Evolutionary conservation across 176 grass and related monocot genomes (phyloP).

Genomic region (Oryza meridionalis): DNA sequence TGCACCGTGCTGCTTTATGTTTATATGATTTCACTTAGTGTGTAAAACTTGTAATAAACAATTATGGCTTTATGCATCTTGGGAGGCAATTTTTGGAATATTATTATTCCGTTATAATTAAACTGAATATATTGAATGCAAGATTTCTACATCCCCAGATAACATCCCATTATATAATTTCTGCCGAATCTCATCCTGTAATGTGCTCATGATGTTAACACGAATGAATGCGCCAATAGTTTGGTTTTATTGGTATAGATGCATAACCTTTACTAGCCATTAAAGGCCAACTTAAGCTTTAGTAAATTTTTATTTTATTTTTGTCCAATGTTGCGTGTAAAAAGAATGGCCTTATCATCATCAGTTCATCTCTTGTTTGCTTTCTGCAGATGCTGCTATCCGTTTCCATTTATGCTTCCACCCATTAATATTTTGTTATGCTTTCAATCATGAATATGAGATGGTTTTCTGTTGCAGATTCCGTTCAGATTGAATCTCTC

Average conservation of each 20-base stretch:
- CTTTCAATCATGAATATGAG: background rate
- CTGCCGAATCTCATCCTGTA: background rate
- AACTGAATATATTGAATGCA: conserved; percentile 8
- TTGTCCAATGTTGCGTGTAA: conserved; percentile 6
- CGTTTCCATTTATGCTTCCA: background rate
- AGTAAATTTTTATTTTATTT: background rate
- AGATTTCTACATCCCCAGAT: background rate
- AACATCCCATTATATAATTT: background rate
- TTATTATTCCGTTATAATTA: background rate
- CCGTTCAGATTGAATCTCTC: conserved; percentile 26
- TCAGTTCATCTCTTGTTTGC: conserved; percentile 4
- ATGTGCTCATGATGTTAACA: conserved; percentile 2
- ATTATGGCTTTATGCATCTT: background rate
- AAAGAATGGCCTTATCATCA: conserved; percentile 28
- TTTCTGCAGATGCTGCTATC: conserved; percentile 16
- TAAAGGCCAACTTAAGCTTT: background rate
- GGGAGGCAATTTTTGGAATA: background rate
- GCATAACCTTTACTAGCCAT: too few relatives aligned
- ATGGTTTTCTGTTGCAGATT: background rate
- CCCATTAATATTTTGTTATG: background rate
- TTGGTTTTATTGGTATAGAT: conserved; percentile 3
- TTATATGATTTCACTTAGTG: background rate
- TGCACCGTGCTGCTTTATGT: background rate
- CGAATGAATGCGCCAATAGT: background rate
- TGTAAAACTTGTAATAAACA: background rate